Evolutionary conservation across 2,329 filamentous ascomycete genomes (phyloP).

Genomic region (Dactylellina drechsleri): DNA sequence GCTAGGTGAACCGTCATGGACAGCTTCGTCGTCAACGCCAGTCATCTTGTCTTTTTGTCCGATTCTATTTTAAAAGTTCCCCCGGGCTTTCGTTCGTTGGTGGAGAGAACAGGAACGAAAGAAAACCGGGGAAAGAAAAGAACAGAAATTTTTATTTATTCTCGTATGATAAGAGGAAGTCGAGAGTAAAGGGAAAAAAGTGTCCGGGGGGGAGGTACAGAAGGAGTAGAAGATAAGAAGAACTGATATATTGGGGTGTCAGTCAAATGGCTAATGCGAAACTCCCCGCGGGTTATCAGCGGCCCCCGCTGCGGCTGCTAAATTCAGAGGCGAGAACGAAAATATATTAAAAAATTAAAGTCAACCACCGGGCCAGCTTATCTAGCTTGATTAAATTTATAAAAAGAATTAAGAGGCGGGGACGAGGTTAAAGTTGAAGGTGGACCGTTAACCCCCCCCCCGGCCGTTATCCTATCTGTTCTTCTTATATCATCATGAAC

Average conservation of each 20-base stretch:
- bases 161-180: not conserved
- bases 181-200: constrained; percentile 15
- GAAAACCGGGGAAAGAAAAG: constrained; percentile 7
- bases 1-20: constrained; percentile 25
- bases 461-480: too few species aligned
- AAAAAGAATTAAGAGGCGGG: not conserved
- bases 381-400: not conserved
- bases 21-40: constrained; percentile 20
- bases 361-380: not conserved
- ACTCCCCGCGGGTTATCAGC: constrained; percentile 46
- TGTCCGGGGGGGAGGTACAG: not conserved
- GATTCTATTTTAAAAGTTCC: not conserved
- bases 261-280: constrained; percentile 19
- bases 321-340: not conserved
- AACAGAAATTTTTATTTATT: not conserved
- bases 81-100: constrained; percentile 7
- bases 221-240: constrained; percentile 2
- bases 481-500: not conserved
- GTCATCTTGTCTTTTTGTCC: constrained; percentile 21
- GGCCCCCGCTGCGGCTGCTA: constrained; percentile 3
- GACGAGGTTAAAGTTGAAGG: not conserved
- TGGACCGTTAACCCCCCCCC: not conserved
- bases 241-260: constrained; percentile 4
- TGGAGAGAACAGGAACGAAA: constrained; percentile 15
- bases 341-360: not conserved